Evolutionary conservation across 345 rosid genomes (phyloP).

Genomic region (Eutrema yunnanense): DNA sequence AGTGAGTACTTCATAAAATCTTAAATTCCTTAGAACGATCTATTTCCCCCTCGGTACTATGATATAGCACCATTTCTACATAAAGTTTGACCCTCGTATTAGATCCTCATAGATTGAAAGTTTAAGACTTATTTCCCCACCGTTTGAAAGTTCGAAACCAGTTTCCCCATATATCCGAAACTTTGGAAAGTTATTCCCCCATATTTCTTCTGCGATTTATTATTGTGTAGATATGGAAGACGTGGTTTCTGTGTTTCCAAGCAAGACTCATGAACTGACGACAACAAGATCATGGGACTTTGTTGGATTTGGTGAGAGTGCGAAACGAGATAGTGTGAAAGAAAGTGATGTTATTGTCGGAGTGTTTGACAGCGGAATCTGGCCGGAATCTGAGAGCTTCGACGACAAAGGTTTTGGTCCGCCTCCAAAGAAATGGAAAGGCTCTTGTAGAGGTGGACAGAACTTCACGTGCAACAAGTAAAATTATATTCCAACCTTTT

Average conservation of each 20-base stretch:
- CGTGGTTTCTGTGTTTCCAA: constrained; percentile 25
- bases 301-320: constrained; percentile 20
- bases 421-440: constrained; percentile 48
- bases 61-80: too few relatives aligned
- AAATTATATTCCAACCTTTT: neutral
- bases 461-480: constrained; percentile 55
- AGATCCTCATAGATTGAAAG: too few relatives aligned
- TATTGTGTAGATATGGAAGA: constrained; percentile 23
- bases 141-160: too few relatives aligned
- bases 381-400: constrained; percentile 51
- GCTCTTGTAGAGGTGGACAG: constrained; percentile 35
- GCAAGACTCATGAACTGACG: constrained; percentile 3
- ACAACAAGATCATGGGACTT: constrained; percentile 42
- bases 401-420: constrained; percentile 45
- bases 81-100: too few relatives aligned
- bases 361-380: constrained; percentile 39
- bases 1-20: constrained; percentile 17
- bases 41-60: too few relatives aligned
- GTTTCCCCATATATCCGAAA: neutral
- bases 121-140: too few relatives aligned
- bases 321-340: neutral
- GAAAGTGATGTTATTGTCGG: constrained; percentile 40
- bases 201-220: neutral
- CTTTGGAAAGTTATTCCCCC: neutral
- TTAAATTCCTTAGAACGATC: neutral